Evolutionary conservation across 2,329 filamentous ascomycete species (phyloP).

Genomic region (Xylariaceae sp.): DNA sequence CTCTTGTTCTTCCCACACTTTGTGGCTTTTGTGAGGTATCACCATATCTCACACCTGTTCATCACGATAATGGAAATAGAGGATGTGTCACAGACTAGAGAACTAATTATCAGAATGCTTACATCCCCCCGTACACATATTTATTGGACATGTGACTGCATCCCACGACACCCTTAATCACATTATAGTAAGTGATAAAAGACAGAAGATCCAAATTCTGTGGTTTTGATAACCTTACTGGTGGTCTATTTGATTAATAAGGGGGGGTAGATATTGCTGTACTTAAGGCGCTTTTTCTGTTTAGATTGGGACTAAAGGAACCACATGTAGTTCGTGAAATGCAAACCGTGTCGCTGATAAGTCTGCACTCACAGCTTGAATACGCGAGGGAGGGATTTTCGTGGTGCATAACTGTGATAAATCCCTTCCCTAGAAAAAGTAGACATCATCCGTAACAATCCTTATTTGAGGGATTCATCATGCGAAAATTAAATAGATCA

Average conservation of each 20-base stretch:
- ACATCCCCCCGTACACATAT: neutral
- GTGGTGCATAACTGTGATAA: no score
- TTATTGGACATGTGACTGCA: neutral
- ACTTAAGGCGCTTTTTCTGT: no score
- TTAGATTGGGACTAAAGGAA: no score
- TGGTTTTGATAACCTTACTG: no score
- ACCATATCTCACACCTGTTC: neutral
- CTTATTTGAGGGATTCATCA: neutral
- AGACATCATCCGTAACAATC: neutral
- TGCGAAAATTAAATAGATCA: neutral
- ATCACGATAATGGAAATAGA: conserved; percentile 3
- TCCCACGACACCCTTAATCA: no score
- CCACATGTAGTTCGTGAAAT: no score
- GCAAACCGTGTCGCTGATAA: no score
- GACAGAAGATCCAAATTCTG: no score
- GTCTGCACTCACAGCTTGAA: neutral
- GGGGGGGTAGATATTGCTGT: neutral
- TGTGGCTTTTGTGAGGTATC: neutral
- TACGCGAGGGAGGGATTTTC: no score
- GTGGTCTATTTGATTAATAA: neutral
- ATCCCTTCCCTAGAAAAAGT: no score
- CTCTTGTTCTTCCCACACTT: conserved; percentile 8
- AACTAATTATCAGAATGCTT: conserved; percentile 2
- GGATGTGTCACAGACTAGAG: neutral
- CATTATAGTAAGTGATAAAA: no score